Conservation (phyloP, 2,329 filamentous ascomycete species). For the Zymoseptoria ardabiliae region DNA sequence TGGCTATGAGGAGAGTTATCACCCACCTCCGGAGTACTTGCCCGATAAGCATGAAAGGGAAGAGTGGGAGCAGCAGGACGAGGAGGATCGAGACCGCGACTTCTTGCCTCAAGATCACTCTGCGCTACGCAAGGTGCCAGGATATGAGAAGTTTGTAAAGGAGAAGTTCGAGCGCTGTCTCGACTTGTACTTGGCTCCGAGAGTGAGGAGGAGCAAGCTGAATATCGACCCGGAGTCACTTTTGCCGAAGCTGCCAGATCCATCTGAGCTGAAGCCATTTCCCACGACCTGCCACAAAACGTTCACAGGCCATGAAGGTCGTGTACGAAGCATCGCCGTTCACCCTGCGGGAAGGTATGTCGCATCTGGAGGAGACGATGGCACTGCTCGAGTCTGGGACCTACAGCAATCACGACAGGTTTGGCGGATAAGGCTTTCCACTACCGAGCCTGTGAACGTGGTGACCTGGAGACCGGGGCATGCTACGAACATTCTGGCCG, state of each 20-base stretch:
- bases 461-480: slow-evolving; percentile 84
- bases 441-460: slow-evolving; percentile 70
- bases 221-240: slow-evolving; percentile 94
- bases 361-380: slow-evolving; percentile 90
- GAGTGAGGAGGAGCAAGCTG: slow-evolving; percentile 84
- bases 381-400: slow-evolving; percentile 85
- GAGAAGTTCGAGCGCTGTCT: slow-evolving; percentile 93
- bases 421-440: slow-evolving; percentile 73
- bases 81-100: slow-evolving; percentile 83
- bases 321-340: slow-evolving; percentile 75
- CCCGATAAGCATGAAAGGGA: slow-evolving; percentile 78
- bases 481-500: slow-evolving; percentile 74
- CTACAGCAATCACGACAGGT: slow-evolving; percentile 77
- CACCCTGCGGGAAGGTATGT: slow-evolving; percentile 81
- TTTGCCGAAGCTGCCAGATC: slow-evolving; percentile 84
- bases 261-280: slow-evolving; percentile 90
- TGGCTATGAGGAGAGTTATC: slow-evolving; percentile 92
- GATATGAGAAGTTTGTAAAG: slow-evolving; percentile 82
- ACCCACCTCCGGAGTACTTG: slow-evolving; percentile 89
- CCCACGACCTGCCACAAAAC: slow-evolving; percentile 82
- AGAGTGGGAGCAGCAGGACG: slow-evolving; percentile 76
- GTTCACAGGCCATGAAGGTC: slow-evolving; percentile 80
- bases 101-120: slow-evolving; percentile 78
- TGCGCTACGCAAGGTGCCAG: slow-evolving; percentile 83
- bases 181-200: slow-evolving; percentile 88